Base-by-base conservation (phyloP, 495 filamentous ascomycete genomes). In the Polyplosphaeria fusca region DNA sequence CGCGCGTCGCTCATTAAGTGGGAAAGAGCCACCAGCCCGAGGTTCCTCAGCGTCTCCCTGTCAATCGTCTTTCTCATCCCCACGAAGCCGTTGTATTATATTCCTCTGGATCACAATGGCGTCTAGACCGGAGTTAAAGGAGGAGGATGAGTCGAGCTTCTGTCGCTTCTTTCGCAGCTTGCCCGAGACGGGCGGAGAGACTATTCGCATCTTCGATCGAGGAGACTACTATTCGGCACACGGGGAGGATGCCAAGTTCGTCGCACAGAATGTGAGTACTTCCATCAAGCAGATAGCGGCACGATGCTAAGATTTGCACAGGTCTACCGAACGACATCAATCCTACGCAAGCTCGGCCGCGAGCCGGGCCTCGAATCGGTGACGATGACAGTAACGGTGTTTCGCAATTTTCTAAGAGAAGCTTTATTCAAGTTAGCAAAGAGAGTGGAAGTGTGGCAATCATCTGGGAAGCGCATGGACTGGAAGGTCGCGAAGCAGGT, bases 301-400 rank as follows among this genome's bases (percentile, higher is more conserved):
- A 32, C 11, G 5, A 11, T 9, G 24, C 37, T 63, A 25, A 53
- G 13, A 19, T 12, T 37, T 22, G 7, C 50, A 25, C 64, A 86
- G 82, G 86, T 96, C 46, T 97, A 96, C 78, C 96, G 96, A 74
- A 96, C 94, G 5, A 97, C 91, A 12, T 95, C 94, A 2, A 91
- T 98, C 11, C 79, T 98, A 13, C 83, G 91, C 40, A 88, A 93
- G 67, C 80, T 98, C 2, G 93, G 93, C 47, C 81, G 83, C 63
- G 88, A 85, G 43, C 86, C 86, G 47, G 89, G 89, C 40, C 78
- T 98, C 3, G 80, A 91, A 3, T 97, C 94, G 9, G 93, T 97
- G 32, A 95, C 92, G 13, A 85, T 98, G 83, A 90, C 89, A 42
- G 74, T 87, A 22, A 96, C 92, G 0, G 93, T 95, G 7, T 97